phyloP scores from a whole-genome alignment of 2,329 filamentous ascomycete genomes.

The Dothideomycetidae sp. region DNA sequence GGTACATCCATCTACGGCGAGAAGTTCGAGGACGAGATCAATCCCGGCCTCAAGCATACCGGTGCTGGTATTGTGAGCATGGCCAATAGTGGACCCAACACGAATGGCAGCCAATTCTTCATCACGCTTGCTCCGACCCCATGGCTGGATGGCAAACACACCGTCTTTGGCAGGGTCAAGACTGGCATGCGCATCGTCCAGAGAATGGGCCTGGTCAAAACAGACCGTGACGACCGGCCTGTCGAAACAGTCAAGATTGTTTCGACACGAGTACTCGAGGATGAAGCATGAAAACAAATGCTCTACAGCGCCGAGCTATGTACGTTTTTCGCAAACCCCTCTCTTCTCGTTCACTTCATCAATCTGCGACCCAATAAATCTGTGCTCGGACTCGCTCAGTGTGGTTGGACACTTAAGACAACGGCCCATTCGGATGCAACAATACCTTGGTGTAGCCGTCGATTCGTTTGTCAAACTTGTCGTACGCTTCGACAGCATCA shows the following conservation, averaged over 20 bases:
- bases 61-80: constrained; percentile 89
- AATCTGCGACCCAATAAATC: neutral
- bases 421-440: constrained; percentile 49
- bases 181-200: constrained; percentile 69
- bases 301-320: constrained; percentile 4
- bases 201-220: constrained; percentile 78
- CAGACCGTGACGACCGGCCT: constrained; percentile 65
- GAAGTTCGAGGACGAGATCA: constrained; percentile 88
- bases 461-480: constrained; percentile 51
- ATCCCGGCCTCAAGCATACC: constrained; percentile 65
- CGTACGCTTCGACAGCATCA: constrained; percentile 41
- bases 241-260: constrained; percentile 70
- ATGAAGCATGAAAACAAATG: constrained; percentile 26
- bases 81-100: constrained; percentile 88
- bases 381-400: no score
- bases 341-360: no score
- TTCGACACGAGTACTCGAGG: constrained; percentile 54
- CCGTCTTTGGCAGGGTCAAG: constrained; percentile 86
- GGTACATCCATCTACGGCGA: constrained; percentile 83
- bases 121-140: constrained; percentile 87
- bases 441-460: constrained; percentile 56
- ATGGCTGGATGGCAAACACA: constrained; percentile 94
- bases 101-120: constrained; percentile 93
- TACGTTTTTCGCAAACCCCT: no score
- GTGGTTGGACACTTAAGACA: no score